Base-by-base conservation (phyloP, 805 yeast species). In the Candida suzukii region DNA sequence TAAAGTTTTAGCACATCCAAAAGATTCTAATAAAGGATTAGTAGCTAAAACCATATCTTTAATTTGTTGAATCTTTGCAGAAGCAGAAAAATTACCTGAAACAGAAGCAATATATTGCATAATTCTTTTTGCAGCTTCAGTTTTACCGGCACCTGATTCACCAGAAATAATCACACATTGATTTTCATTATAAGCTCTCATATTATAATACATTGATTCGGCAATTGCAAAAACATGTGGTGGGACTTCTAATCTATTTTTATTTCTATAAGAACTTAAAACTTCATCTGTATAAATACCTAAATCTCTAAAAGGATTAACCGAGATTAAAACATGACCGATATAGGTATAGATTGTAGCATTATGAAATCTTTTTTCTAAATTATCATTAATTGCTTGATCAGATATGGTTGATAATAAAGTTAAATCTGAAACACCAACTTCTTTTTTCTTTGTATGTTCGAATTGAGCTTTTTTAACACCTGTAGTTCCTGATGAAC, bases 201-300 rank as follows among this genome's bases (percentile, higher is more conserved):
- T 74, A 61, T 91, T 86, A 66, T 93, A 91, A 63, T 83, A 93
- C 95, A 93, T 88, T 28, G 95, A 68, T 64, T 93, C 99, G 11
- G 99, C 99, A 54, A 93, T 88, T 40, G 98, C 96, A 64, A 83
- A 93, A 25, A 93, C 99, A 64, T 93, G 99, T 3, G 99, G 99
- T 16, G 98, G 95, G 24, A 85, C 96, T 65, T 93, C 99, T 44
- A 93, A 70, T 54, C 99, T 73, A 63, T 93, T 93, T 61, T 90
- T 88, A 46, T 96, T 96, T 61, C 80, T 79, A 58, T 93, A 93
- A 17, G 83, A 70, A 43, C 77, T 76, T 48, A 91, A 68, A 2
- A 80, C 80, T 19, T 78, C 81, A 38, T 78, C 84, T 8, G 97
- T 88, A 64, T 93, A 93, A 40, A 93, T 93, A 2, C 99, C 99